Evolutionary conservation across 495 filamentous ascomycete genomes (phyloP), one percentile per base, ranked within the genome.

Genomic region (Penicillium goetzii): DNA sequence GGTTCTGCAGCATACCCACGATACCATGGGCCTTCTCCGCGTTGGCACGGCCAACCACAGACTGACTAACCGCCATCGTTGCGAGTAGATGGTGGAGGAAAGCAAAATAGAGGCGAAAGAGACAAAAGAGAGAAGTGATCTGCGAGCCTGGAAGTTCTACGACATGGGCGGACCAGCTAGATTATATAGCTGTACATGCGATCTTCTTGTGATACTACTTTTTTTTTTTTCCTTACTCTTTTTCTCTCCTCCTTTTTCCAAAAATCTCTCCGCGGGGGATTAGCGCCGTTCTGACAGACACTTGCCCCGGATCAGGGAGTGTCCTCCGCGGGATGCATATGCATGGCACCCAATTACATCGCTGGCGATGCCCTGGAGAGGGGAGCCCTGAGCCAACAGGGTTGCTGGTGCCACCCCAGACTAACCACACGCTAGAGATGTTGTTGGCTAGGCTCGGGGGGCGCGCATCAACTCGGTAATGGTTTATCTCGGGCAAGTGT

Each of bases 1-100:
- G 74, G 61, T 77, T 77, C 56, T 71, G 66, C n/a, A 77, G 49
- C 67, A 77, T 74, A 65, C 74, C 74, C 43, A 63, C n/a, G 43
- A 77, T 14, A 58, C 74, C 74, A 61, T 75, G 73, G 36, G 72
- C 59, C 57, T 77, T 77, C 49, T 68, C 68, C 58, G 73, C 74
- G 63, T 74, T 75, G 68, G 61, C 50, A 54, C 74, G 73, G 62
- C 69, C 74, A 65, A 77, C 74, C 30, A 75, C 64, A 2, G 74
- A 77, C 61, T 75, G 74, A 59, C 69, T 73, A 67, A 66, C 54
- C 55, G 60, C 68, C 68, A 71, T 68, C 4, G 49, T 66, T 26
- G 56, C 26, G 56, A 19, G 14, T 14, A n/a, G 15, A 23, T 51
- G n/a, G 45, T 59, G 21, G 32, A 54, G 28, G 50, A 57, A 15